Evolutionary conservation across 257 asterid species (phyloP).

Genomic region (Primulina huaijiensis): DNA sequence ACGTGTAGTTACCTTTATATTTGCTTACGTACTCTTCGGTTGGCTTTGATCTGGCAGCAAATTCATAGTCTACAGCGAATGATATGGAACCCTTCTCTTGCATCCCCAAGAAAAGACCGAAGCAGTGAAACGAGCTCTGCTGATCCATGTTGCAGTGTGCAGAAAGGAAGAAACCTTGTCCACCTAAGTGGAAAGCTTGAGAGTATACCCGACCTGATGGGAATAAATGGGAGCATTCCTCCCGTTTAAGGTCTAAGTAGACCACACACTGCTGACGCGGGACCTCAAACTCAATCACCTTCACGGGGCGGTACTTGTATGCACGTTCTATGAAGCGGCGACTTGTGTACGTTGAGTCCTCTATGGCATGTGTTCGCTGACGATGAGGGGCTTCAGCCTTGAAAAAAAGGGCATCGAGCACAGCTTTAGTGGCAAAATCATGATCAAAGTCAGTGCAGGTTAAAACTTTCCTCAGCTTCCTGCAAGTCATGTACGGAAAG

Average conservation of each 20-base stretch:
- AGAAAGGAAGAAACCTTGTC: slow-evolving; percentile 87
- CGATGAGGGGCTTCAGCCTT: slow-evolving; percentile 87
- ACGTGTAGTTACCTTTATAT: slow-evolving; percentile 80
- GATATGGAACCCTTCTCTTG: slow-evolving; percentile 85
- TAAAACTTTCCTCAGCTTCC: slow-evolving; percentile 75
- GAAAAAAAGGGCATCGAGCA: slow-evolving; percentile 74
- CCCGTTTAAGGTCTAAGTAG: slow-evolving; percentile 80
- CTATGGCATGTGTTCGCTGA: slow-evolving; percentile 60
- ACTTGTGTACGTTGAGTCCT: slow-evolving; percentile 47
- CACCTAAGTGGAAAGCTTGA: slow-evolving; percentile 90
- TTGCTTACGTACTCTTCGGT: slow-evolving; percentile 71
- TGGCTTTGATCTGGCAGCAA: slow-evolving; percentile 80
- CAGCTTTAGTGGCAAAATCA: slow-evolving; percentile 58
- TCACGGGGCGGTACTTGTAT: slow-evolving; percentile 83
- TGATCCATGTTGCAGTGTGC: slow-evolving; percentile 98
- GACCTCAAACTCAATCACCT: slow-evolving; percentile 72
- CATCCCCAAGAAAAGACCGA: slow-evolving; percentile 91
- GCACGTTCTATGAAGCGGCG: slow-evolving; percentile 73
- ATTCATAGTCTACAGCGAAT: slow-evolving; percentile 82
- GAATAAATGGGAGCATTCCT: slow-evolving; percentile 60
- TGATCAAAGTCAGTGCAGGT: slow-evolving; percentile 72
- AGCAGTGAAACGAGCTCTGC: slow-evolving; percentile 78
- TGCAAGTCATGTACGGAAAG: slow-evolving; percentile 74
- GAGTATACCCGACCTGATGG: slow-evolving; percentile 88
- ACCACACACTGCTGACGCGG: slow-evolving; percentile 91